Evolutionary conservation across 2,329 filamentous ascomycete genomes (phyloP), one percentile per base, ranked within the genome.

Genomic region (Curvularia hawaiiensis): DNA sequence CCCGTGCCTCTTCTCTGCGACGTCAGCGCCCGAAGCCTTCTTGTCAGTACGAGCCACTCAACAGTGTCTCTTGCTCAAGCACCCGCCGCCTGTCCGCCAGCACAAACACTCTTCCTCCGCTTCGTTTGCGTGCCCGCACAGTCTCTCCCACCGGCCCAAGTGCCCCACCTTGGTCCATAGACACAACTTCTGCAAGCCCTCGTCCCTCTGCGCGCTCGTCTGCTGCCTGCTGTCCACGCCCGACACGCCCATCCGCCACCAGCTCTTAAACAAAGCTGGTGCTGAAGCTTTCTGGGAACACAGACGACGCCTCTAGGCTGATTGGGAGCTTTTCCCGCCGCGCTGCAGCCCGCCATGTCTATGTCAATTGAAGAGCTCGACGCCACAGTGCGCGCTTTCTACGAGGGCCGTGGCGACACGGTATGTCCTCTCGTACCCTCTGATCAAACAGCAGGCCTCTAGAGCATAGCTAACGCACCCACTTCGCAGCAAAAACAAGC

Each of bases 371-470:
- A 90, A 79, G 95, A 99, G 87, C 88, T 99, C 83, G 95, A 99
- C 86, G 89, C 85, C 79, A 95, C 92, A 68, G 94, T 98, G 84
- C 93, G 91, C 78, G 88, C 91, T 82, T 98, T 99, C 81, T 99
- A 97, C 76, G 94, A 98, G 82, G 93, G 93, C 77, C 90, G 94
- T 79, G 95, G 95, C 71, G 92, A 97, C 61, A 86, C 92, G 83
- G 92, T 96, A 83, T 72, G 88, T 80, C 61, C 11, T 28, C 47
- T 52, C 16, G 30, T 50, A 16, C 18, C 43, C 54, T 20, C 24
- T 24, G 7, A 35, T n/a, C 41, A 52, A 52, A 22, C 20, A 9
- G 31, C 10, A 8, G 24, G 45, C 60, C 45, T n/a, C 24, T 78
- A 30, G 51, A 38, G 81, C 68, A 41, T 39, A 82, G 66, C 66